Conservation (phyloP, 2,329 filamentous ascomycete species). For the Metarhizium album region DNA sequence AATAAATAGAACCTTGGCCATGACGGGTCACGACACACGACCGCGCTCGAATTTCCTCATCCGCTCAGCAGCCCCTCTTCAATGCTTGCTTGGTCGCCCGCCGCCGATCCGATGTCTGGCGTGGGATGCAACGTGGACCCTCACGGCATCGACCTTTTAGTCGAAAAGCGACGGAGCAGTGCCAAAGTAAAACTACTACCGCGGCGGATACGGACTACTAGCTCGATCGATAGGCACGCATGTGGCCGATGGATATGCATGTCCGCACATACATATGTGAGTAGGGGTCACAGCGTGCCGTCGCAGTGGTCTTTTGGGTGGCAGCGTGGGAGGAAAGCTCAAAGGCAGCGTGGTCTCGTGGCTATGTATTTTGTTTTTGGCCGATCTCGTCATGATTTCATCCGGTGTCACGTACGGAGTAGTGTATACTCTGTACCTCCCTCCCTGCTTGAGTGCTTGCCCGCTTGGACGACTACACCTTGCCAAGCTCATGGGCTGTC, state of each 20-base stretch:
- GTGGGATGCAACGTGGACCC: not conserved
- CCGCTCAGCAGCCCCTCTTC: not conserved
- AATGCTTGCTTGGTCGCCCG: not conserved
- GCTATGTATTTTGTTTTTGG: too few relatives aligned
- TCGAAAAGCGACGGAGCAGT: not conserved
- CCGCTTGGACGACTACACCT: not conserved
- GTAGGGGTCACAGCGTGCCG: not conserved
- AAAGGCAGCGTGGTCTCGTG: too few relatives aligned
- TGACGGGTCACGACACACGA: too few relatives aligned
- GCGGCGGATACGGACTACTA: too few relatives aligned
- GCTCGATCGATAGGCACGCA: too few relatives aligned
- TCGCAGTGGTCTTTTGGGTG: too few relatives aligned
- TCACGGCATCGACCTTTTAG: not conserved
- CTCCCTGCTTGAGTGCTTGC: not conserved
- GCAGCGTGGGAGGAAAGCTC: too few relatives aligned
- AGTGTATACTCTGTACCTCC: too few relatives aligned
- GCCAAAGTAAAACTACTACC: not conserved
- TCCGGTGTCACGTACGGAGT: not conserved
- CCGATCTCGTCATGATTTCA: too few relatives aligned
- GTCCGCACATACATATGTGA: too few relatives aligned
- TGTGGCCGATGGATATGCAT: too few relatives aligned
- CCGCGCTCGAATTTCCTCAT: not conserved
- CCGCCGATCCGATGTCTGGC: constrained; percentile 1
- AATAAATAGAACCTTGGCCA: too few relatives aligned
- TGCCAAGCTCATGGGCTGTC: not conserved